Base-by-base conservation (phyloP, 305 asterid genomes). In the Rubia balearica region DNA sequence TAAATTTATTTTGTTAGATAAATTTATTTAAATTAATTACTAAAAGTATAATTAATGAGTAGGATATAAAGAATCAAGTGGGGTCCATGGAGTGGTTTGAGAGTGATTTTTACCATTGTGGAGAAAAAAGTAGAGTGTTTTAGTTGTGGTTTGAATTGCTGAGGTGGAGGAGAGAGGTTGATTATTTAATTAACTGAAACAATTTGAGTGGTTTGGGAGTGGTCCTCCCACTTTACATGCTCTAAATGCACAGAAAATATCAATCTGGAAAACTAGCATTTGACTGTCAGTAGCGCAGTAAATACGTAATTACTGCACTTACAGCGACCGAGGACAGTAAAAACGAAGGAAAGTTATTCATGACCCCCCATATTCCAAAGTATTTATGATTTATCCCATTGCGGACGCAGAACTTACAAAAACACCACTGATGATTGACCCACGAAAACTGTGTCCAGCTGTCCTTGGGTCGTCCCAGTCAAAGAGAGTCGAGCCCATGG, bases 401-500 rank as follows among this genome's bases (percentile, higher is more conserved):
- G 13, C 14, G 5, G 3, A 3, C 55, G 55, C 8, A 48, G 12
- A 2, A 59, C 2, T 59, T n/a, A 13, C 40, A 22, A 2, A 11
- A 48, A 7, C 0, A 41, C 57, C 71, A 41, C 33, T 70, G 4
- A 57, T 3, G n/a, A 42, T 8, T 27, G 42, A 68, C 71, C 71
- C 57, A 48, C 10, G 6, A 38, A 1, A 0, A 7, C 0, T 22
- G 22, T 17, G 0, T 48, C 55, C 55, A 12, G 33, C 70, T 42
- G 12, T 11, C 13, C 46, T 6, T 3, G 42, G 5, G 22, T 46
- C 45, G 6, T 6, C 14, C 12, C 48, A 8, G 46, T 67, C 59
- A 12, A 61, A 30, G 42, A 27, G 71, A 6, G 17, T 59, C 78
- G 24, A 21, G 53, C 68, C 49, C 21, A 27, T 7, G 67, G 80